These are phyloP conservation scores for Suillus clintonianus DNA, from an alignment of 768 basidiomycete genomes.

Conservation along the genomic window DNA sequence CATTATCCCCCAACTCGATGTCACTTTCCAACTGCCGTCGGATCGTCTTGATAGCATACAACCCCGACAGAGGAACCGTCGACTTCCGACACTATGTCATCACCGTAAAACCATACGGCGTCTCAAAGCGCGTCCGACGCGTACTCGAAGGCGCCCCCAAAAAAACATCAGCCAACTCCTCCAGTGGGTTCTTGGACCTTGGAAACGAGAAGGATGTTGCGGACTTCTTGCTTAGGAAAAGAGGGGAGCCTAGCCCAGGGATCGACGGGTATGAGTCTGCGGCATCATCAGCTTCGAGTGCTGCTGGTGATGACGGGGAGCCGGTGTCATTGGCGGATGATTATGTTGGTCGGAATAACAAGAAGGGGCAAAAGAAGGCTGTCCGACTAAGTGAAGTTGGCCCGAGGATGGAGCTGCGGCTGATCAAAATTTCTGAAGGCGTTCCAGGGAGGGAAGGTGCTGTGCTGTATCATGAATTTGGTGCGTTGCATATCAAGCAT, in stretches of 20 bases:
- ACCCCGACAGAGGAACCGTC: conserved; percentile 79
- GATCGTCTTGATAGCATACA: conserved; percentile 92
- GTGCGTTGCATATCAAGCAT: conserved; percentile 46
- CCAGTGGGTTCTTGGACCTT: conserved; percentile 66
- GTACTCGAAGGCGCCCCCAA: conserved; percentile 67
- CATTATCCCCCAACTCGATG: conserved; percentile 80
- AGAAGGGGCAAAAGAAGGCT: conserved; percentile 86
- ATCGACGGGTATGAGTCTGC: conserved; percentile 76
- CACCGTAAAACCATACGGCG: conserved; percentile 91
- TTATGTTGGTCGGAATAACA: conserved; percentile 94
- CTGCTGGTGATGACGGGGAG: conserved; percentile 80
- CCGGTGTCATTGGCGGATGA: conserved; percentile 86
- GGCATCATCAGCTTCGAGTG: conserved; percentile 79
- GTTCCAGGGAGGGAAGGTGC: conserved; percentile 90
- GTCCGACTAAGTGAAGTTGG: conserved; percentile 93
- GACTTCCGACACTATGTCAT: conserved; percentile 96
- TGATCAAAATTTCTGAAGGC: conserved; percentile 95
- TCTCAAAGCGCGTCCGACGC: conserved; percentile 87
- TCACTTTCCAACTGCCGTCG: conserved; percentile 88
- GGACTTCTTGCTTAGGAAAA: conserved; percentile 83
- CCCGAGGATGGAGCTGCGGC: conserved; percentile 88
- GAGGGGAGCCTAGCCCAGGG: conserved; percentile 56
- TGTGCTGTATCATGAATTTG: conserved; percentile 93
- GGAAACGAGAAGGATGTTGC: conserved; percentile 93
- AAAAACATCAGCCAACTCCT: conserved; percentile 21